Evolutionary conservation across 257 asterid species (phyloP).

Genomic region (Petunia secreta): DNA sequence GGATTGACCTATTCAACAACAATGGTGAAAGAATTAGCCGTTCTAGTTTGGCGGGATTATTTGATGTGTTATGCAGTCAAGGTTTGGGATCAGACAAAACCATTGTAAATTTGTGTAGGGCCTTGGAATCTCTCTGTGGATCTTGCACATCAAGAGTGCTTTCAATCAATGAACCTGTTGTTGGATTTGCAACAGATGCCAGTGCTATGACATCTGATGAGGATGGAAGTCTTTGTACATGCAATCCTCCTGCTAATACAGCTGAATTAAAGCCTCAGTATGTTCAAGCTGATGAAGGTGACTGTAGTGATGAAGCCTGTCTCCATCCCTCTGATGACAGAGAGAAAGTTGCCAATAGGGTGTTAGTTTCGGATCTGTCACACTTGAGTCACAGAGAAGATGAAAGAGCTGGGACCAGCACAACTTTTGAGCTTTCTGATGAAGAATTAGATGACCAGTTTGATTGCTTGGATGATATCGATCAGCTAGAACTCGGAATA

Average conservation of each 20-base stretch:
- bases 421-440: conserved; percentile 30
- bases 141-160: conserved; percentile 34
- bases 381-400: neutral
- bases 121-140: conserved; percentile 56
- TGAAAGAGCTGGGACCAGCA: conserved; percentile 7
- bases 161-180: neutral
- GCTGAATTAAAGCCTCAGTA: conserved; percentile 23
- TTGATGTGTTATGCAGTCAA: conserved; percentile 40
- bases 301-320: neutral
- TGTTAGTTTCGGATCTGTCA: conserved; percentile 26
- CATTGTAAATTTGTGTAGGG: conserved; percentile 53
- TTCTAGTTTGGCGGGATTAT: conserved; percentile 47
- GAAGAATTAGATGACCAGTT: conserved; percentile 29
- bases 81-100: conserved; percentile 57
- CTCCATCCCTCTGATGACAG: neutral
- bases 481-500: conserved; percentile 40
- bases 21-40: conserved; percentile 47
- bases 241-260: conserved; percentile 18
- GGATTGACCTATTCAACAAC: conserved; percentile 63
- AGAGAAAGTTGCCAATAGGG: conserved; percentile 26
- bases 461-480: conserved; percentile 37
- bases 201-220: conserved; percentile 11
- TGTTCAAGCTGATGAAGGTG: conserved; percentile 22
- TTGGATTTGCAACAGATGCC: conserved; percentile 27
- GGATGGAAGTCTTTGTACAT: conserved; percentile 5